Evolutionary conservation across 148 eudicot genomes (phyloP).

Genomic region (Rhododendron simsii): DNA sequence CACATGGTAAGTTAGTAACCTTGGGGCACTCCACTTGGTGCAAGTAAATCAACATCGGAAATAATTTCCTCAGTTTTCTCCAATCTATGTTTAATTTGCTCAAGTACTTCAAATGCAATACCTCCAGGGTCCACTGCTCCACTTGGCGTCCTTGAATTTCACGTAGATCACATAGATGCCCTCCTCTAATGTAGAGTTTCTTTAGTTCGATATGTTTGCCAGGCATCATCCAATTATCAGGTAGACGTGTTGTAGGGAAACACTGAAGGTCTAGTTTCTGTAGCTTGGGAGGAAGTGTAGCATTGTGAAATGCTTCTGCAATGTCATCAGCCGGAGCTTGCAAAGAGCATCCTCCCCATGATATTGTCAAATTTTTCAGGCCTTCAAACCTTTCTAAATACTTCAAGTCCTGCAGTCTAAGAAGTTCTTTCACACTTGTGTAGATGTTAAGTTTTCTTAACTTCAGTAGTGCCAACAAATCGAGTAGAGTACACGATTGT

Average conservation of each 20-base stretch:
- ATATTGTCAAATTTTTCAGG: constrained; percentile 26
- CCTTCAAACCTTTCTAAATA: background rate
- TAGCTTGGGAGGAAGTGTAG: constrained; percentile 11
- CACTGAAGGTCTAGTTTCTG: constrained; percentile 18
- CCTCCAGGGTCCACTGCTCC: constrained; percentile 22
- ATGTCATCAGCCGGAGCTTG: too few species aligned
- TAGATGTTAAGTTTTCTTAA: constrained; percentile 35
- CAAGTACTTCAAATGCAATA: constrained; percentile 8
- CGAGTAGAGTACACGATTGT: constrained; percentile 24
- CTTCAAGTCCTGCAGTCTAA: background rate
- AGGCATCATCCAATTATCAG: constrained; percentile 13
- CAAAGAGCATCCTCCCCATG: constrained; percentile 19
- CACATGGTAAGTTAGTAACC: constrained; percentile 3
- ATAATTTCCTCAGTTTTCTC: background rate
- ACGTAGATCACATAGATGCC: constrained; percentile 21
- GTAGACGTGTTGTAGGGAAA: too few species aligned
- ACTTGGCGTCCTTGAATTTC: background rate
- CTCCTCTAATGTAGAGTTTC: constrained; percentile 47
- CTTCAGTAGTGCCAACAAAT: constrained; percentile 18
- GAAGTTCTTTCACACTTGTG: constrained; percentile 18
- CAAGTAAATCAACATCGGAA: constrained; percentile 1
- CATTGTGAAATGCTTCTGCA: too few species aligned
- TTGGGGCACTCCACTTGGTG: constrained; percentile 24
- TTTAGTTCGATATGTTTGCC: constrained; percentile 6
- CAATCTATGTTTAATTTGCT: background rate